Percentiles rank a stretch among this genome's conserved stretches.
These are phyloP conservation scores for Alternaria sp. DNA, from an alignment of 2,329 filamentous ascomycete genomes.

Conservation along the genomic window DNA sequence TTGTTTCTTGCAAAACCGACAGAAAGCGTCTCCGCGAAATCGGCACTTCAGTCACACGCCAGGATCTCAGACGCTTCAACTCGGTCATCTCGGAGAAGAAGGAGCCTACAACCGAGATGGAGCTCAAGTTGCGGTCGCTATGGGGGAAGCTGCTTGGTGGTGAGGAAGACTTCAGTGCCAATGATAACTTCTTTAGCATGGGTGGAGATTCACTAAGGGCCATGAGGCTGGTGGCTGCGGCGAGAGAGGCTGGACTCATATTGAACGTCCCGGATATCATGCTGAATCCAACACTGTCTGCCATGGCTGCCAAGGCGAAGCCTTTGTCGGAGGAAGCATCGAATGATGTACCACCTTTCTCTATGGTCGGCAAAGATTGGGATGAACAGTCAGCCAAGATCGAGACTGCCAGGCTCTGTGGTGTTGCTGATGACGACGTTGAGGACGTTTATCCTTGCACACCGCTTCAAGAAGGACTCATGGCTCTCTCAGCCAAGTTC, in stretches of 20 bases:
- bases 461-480: conserved; percentile 53
- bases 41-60: conserved; percentile 40
- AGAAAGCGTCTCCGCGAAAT: conserved; percentile 47
- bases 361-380: conserved; percentile 40
- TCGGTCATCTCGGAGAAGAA: conserved; percentile 55
- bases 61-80: conserved; percentile 45
- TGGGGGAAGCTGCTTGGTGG: conserved; percentile 47
- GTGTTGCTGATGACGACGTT: conserved; percentile 31
- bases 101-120: conserved; percentile 41
- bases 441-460: conserved; percentile 55
- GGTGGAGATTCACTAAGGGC: conserved; percentile 62
- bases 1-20: conserved; percentile 49
- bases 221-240: conserved; percentile 65
- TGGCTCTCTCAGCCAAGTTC: conserved; percentile 51
- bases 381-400: conserved; percentile 41
- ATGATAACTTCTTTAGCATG: conserved; percentile 56
- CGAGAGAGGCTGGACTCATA: conserved; percentile 58
- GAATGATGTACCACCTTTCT: conserved; percentile 42
- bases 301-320: conserved; percentile 55
- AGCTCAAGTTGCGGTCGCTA: conserved; percentile 36
- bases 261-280: conserved; percentile 67
- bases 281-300: conserved; percentile 53
- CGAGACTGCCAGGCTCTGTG: conserved; percentile 51
- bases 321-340: conserved; percentile 27
- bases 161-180: conserved; percentile 43